Evolutionary conservation across 2,329 filamentous ascomycete species (phyloP), one percentile per base, ranked within the genome.

Genomic region (Cordyceps javanica): DNA sequence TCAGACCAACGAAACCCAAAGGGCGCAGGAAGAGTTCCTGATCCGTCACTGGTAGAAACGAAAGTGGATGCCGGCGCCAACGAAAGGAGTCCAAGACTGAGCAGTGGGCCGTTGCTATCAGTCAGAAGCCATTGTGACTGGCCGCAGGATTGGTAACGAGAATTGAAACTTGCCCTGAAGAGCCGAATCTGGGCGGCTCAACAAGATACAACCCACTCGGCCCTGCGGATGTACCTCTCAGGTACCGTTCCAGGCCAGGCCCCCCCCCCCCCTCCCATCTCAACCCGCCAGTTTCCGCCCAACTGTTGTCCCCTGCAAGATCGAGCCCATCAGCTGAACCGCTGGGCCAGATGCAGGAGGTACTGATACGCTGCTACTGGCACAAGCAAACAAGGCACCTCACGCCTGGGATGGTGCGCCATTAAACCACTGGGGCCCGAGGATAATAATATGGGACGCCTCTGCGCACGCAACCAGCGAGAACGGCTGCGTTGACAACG

Each of bases 271-370:
- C 48, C 48, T 7, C 26, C 25, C 26, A 51, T 39, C 49, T 42
- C 56, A 58, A 58, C 56, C 56, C 56, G 49, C 50, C 41, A 30
- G 14, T 58, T 58, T 58, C 56, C 56, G 56, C 34, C 42, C 48
- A 58, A 45, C 46, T n/a, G 45, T 57, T 57, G 55, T 57, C 55
- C 55, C 54, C 48, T 58, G 49, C 48, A 58, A 42, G 48, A 46
- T 52, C 48, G 30, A 53, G 49, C 39, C 38, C 26, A 46, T 28
- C 45, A 51, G 39, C 55, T 52, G 42, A 57, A n/a, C n/a, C 26
- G 19, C 26, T 41, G 38, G 19, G n/a, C 38, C 5, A 41, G 36
- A 52, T 41, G 30, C 30, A 36, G 21, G 9, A 23, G 46, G 30
- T 50, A 34, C 7, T 9, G 10, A 25, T 28, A 23, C 10, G 25